Evolutionary conservation across 257 asterid genomes (phyloP).

Genomic region (Lycium barbarum): DNA sequence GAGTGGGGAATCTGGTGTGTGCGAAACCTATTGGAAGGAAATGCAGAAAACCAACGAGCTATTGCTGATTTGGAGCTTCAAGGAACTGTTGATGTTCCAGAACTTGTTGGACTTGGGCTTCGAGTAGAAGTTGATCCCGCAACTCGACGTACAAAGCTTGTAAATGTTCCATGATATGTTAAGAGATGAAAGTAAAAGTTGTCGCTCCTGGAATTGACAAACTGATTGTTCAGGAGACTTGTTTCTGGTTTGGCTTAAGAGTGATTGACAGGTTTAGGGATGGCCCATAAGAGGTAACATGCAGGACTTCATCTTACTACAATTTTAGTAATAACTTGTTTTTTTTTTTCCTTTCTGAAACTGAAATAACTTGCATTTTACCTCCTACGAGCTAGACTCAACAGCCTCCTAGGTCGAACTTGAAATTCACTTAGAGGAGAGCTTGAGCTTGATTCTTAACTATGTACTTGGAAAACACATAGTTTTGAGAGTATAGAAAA

Average conservation of each 20-base stretch:
- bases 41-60: slow-evolving; percentile 62
- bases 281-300: background rate
- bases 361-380: background rate
- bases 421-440: background rate
- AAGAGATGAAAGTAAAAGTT: background rate
- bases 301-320: background rate
- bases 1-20: slow-evolving; percentile 91
- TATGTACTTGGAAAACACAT: background rate
- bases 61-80: slow-evolving; percentile 73
- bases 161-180: slow-evolving; percentile 45
- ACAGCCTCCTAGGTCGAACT: background rate
- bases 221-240: slow-evolving; percentile 2
- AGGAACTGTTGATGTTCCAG: slow-evolving; percentile 72
- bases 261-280: background rate
- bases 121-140: slow-evolving; percentile 76
- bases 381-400: background rate
- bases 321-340: background rate
- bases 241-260: slow-evolving; percentile 6
- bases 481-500: background rate
- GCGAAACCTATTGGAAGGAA: slow-evolving; percentile 78
- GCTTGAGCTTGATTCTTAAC: background rate
- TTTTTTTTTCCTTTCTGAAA: too few species aligned
- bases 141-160: slow-evolving; percentile 79
- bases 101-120: slow-evolving; percentile 67
- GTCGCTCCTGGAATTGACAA: background rate